A percentile compares a stretch with the other conserved stretches of the same genome.
Conservation (phyloP, 208 protist species). For the Leishmania mexicana region DNA sequence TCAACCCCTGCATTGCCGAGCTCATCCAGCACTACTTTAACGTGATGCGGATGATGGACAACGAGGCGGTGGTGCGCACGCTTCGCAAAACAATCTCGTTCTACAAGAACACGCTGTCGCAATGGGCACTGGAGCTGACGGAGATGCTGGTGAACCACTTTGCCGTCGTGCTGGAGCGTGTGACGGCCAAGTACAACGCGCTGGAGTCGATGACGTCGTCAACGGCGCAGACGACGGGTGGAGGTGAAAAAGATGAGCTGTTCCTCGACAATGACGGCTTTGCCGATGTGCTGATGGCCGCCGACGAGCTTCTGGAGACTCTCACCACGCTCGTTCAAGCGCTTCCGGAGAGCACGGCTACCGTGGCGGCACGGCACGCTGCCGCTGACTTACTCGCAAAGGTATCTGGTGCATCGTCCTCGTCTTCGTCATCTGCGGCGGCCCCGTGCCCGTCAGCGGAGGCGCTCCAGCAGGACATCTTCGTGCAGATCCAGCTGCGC, state of each 20-base stretch:
- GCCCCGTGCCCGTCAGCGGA: constrained; percentile 3
- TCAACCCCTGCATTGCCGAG: constrained; percentile 86
- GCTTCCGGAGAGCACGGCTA: constrained; percentile 45
- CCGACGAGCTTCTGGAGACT: constrained; percentile 87
- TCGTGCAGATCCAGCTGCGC: constrained; percentile 65
- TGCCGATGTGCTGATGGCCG: constrained; percentile 68
- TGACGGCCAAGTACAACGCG: constrained; percentile 50
- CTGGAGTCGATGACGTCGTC: constrained; percentile 28
- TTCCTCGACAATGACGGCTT: constrained; percentile 57
- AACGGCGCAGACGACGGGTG: background rate
- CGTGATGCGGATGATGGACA: constrained; percentile 91
- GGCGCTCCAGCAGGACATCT: constrained; percentile 39
- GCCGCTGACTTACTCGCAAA: constrained; percentile 9
- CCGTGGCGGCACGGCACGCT: constrained; percentile 9
- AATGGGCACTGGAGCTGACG: constrained; percentile 83
- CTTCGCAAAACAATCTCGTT: constrained; percentile 86
- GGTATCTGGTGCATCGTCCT: constrained; percentile 4
- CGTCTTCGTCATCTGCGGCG: background rate
- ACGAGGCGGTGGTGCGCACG: constrained; percentile 88
- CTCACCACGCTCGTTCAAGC: constrained; percentile 75
- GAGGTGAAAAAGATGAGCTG: background rate
- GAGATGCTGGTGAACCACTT: constrained; percentile 89
- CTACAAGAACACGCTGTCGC: constrained; percentile 85
- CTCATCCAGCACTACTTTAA: constrained; percentile 92
- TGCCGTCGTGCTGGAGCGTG: constrained; percentile 49